These are phyloP conservation scores for Botryotinia globosa DNA, from an alignment of 2,329 filamentous ascomycete species.

Conservation along the genomic window DNA sequence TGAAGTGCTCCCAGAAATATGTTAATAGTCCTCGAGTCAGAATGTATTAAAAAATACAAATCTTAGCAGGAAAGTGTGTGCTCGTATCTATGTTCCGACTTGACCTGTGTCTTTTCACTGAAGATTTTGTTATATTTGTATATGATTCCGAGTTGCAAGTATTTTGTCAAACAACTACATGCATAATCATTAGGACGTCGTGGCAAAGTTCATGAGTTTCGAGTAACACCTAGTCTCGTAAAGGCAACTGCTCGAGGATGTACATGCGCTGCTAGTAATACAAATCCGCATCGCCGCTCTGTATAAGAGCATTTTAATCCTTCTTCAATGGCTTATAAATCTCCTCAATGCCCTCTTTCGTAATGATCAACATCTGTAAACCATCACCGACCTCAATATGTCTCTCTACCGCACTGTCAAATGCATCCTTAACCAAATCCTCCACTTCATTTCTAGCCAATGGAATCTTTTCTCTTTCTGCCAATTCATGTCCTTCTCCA, in stretches of 20 bases:
- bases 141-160: neutral
- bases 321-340: constrained; percentile 80
- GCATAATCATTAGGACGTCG: neutral
- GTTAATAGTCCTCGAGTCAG: neutral
- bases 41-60: neutral
- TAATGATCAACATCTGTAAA: constrained; percentile 93
- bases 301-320: constrained; percentile 56
- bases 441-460: constrained; percentile 73
- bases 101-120: neutral
- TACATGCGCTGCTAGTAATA: constrained; percentile 21
- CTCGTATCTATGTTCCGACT: neutral
- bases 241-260: constrained; percentile 14
- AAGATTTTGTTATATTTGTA: neutral
- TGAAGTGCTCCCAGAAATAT: neutral
- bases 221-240: constrained; percentile 19
- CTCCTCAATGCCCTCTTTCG: constrained; percentile 84
- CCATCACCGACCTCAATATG: constrained; percentile 98
- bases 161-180: neutral
- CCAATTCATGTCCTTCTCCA: constrained; percentile 75
- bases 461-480: constrained; percentile 67
- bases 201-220: constrained; percentile 19
- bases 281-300: constrained; percentile 15
- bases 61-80: neutral
- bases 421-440: constrained; percentile 90
- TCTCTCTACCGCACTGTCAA: constrained; percentile 95